phyloP scores from a whole-genome alignment of 768 basidiomycete genomes.

The Asterophora parasitica region DNA sequence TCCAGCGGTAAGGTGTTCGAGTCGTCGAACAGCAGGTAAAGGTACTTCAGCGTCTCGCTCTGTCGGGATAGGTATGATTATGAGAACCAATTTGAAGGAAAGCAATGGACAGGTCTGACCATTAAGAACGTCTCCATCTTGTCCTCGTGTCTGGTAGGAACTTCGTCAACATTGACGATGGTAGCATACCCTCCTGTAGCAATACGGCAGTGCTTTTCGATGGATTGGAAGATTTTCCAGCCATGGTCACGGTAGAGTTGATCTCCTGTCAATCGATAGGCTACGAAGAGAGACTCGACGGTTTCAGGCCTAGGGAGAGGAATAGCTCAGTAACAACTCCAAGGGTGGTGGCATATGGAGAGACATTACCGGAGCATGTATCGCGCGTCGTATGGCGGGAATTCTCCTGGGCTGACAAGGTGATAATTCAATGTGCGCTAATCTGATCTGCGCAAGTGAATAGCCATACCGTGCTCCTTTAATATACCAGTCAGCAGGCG shows the following conservation, averaged over 20 bases:
- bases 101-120: conserved; percentile 36
- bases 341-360: not conserved
- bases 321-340: not conserved
- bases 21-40: conserved; percentile 84
- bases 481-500: conserved; percentile 84
- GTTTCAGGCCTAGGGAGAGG: conserved; percentile 71
- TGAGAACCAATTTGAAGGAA: not conserved
- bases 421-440: not conserved
- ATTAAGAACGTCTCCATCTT: conserved; percentile 96
- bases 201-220: conserved; percentile 76
- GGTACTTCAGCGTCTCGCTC: conserved; percentile 90
- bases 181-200: conserved; percentile 81
- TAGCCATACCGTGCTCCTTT: conserved; percentile 63
- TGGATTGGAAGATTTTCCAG: conserved; percentile 87
- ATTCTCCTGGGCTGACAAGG: conserved; percentile 29
- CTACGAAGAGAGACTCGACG: conserved; percentile 88
- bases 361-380: conserved; percentile 77
- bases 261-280: conserved; percentile 87
- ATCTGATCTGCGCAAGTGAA: not conserved
- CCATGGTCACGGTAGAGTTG: conserved; percentile 74
- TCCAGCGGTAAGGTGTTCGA: conserved; percentile 65
- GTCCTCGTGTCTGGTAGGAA: conserved; percentile 67
- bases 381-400: conserved; percentile 73
- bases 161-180: conserved; percentile 78
- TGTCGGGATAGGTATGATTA: conserved; percentile 20